phyloP scores from a whole-genome alignment of 2,329 filamentous ascomycete genomes.

The Sordariomycetes sp. region DNA sequence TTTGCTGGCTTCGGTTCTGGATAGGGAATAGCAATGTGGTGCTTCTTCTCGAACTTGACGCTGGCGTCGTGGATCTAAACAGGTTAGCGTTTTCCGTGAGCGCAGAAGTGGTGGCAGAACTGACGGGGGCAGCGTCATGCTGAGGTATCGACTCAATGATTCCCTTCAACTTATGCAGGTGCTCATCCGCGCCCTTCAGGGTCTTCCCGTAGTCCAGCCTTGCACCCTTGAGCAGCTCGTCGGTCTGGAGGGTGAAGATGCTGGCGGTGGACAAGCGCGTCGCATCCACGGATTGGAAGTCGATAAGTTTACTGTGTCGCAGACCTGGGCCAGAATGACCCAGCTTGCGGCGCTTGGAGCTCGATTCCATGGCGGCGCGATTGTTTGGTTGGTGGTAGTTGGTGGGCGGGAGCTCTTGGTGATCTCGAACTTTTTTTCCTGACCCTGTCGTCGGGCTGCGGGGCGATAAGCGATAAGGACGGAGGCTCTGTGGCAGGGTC shows the following conservation, averaged over 20 bases:
- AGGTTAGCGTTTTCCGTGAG: background rate
- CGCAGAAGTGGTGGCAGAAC: constrained; percentile 12
- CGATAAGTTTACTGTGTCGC: constrained; percentile 24
- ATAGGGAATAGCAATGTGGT: constrained; percentile 70
- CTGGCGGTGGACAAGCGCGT: constrained; percentile 36
- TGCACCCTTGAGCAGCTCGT: constrained; percentile 48
- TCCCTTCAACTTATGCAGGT: constrained; percentile 42
- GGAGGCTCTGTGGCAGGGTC: background rate
- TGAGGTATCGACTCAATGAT: constrained; percentile 40
- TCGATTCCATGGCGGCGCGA: constrained; percentile 30
- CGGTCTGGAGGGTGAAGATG: constrained; percentile 49
- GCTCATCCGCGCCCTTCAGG: constrained; percentile 37
- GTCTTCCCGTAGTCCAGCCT: constrained; percentile 40
- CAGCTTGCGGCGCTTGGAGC: constrained; percentile 39
- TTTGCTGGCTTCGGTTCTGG: constrained; percentile 69
- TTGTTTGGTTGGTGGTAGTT: background rate
- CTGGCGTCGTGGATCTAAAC: constrained; percentile 58
- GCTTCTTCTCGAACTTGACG: constrained; percentile 55
- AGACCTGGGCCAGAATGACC: constrained; percentile 26
- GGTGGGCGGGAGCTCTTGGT: background rate
- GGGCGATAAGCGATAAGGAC: constrained; percentile 3
- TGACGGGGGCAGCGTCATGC: constrained; percentile 41
- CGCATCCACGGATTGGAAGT: constrained; percentile 29
- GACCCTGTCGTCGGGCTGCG: background rate
- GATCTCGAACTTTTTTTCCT: constrained; percentile 1